These are phyloP conservation scores for Ophiosphaerella narmari DNA, from an alignment of 2,329 filamentous ascomycete species.

Conservation along the genomic window DNA sequence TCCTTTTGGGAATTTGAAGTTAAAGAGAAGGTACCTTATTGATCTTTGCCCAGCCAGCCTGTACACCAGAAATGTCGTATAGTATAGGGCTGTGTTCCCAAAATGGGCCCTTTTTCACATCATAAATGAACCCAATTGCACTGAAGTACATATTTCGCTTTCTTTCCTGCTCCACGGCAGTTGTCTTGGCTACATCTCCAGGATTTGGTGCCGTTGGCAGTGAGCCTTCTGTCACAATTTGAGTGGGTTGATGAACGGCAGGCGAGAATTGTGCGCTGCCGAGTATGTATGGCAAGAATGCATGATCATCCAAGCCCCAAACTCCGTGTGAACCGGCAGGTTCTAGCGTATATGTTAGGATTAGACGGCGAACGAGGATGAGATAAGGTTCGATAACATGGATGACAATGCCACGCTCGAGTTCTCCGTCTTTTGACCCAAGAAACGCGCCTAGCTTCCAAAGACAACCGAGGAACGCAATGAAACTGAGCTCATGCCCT, in stretches of 20 bases:
- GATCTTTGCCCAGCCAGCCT: constrained; percentile 93
- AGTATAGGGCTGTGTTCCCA: constrained; percentile 93
- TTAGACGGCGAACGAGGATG: constrained; percentile 78
- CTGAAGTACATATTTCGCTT: constrained; percentile 79
- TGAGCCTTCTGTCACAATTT: constrained; percentile 79
- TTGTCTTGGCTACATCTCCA: constrained; percentile 61
- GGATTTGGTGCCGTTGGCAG: constrained; percentile 70
- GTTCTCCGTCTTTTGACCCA: constrained; percentile 57
- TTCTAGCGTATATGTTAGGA: constrained; percentile 89
- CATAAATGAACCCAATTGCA: constrained; percentile 94
- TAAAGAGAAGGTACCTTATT: constrained; percentile 59
- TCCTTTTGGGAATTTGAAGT: not conserved
- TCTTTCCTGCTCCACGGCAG: constrained; percentile 48
- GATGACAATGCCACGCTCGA: constrained; percentile 80
- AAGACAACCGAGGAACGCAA: constrained; percentile 85
- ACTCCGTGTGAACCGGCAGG: constrained; percentile 96
- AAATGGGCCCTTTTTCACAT: constrained; percentile 94
- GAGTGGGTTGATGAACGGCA: constrained; percentile 61
- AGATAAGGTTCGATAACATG: constrained; percentile 85
- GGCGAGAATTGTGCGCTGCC: constrained; percentile 88
- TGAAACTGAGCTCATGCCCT: constrained; percentile 91
- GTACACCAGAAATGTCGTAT: constrained; percentile 91
- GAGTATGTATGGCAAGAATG: constrained; percentile 91
- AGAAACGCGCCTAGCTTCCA: constrained; percentile 89
- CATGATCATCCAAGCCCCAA: constrained; percentile 98